Percentiles rank a stretch among this genome's conserved stretches.
These are phyloP conservation scores for Podospora pseudocomata DNA, from an alignment of 495 filamentous ascomycete species.

Conservation along the genomic window DNA sequence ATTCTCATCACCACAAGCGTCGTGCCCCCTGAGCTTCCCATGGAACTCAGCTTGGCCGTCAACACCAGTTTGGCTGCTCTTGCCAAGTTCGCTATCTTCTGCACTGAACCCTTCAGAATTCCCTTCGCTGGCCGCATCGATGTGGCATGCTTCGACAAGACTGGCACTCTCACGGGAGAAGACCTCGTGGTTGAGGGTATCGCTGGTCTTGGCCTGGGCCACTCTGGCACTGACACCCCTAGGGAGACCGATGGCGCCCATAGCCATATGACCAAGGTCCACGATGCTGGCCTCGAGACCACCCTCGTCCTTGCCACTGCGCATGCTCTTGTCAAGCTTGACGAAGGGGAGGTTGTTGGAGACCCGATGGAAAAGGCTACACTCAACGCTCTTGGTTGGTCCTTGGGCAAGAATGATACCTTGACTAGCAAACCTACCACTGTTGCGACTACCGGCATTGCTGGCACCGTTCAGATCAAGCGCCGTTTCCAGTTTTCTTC, in stretches of 20 bases:
- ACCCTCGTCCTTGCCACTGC: slow-evolving; percentile 93
- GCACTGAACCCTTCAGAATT: slow-evolving; percentile 98
- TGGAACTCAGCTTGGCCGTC: slow-evolving; percentile 95
- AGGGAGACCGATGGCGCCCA: slow-evolving; percentile 74
- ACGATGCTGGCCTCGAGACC: slow-evolving; percentile 67
- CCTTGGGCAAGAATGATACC: slow-evolving; percentile 79
- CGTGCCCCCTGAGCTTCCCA: slow-evolving; percentile 93
- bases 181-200: slow-evolving; percentile 97
- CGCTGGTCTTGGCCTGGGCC: slow-evolving; percentile 75
- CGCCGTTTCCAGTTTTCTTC: slow-evolving; percentile 98
- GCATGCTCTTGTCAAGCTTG: slow-evolving; percentile 90
- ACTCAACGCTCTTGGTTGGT: slow-evolving; percentile 83
- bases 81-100: slow-evolving; percentile 94
- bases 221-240: slow-evolving; percentile 58
- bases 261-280: slow-evolving; percentile 63
- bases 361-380: slow-evolving; percentile 99
- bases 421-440: slow-evolving; percentile 55
- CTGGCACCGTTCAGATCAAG: slow-evolving; percentile 78
- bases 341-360: slow-evolving; percentile 95
- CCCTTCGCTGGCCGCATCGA: slow-evolving; percentile 94
- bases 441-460: slow-evolving; percentile 42
- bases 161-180: slow-evolving; percentile 92
- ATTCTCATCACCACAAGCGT: slow-evolving; percentile 96
- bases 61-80: slow-evolving; percentile 97
- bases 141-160: slow-evolving; percentile 98